phyloP scores from a whole-genome alignment of 176 grass and related monocot species.

The Bolboschoenus planiculmis region DNA sequence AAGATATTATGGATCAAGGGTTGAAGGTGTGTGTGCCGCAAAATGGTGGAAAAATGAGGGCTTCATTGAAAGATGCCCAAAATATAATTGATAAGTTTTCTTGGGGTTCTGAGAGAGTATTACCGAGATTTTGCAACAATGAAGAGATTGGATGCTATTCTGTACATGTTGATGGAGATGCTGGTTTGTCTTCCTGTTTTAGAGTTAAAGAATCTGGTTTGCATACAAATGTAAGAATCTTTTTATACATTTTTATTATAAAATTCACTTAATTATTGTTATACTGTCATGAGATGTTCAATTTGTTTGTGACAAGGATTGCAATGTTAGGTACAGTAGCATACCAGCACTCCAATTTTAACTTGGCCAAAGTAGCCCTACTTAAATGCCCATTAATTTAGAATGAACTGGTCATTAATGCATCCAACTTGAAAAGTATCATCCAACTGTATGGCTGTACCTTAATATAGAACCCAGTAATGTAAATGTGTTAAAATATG shows the following conservation, averaged over 20 bases:
- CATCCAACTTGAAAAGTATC: neutral
- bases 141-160: constrained; percentile 50
- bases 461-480: neutral
- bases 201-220: constrained; percentile 72
- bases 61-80: constrained; percentile 58
- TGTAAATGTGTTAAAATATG: neutral
- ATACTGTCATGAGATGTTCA: neutral
- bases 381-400: neutral
- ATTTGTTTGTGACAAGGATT: neutral
- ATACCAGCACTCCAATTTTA: neutral
- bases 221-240: constrained; percentile 54
- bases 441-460: too few relatives aligned
- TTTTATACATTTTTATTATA: neutral
- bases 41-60: constrained; percentile 41
- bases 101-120: constrained; percentile 44
- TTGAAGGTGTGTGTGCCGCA: constrained; percentile 35
- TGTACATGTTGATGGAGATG: constrained; percentile 39
- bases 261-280: neutral
- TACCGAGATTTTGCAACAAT: constrained; percentile 36
- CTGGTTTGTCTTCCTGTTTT: constrained; percentile 52
- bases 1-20: constrained; percentile 72
- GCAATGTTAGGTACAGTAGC: neutral
- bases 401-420: neutral
- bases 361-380: neutral
- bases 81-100: constrained; percentile 46